phyloP scores from a whole-genome alignment of 441 rosid genomes.

The Jatropha podagrica region DNA sequence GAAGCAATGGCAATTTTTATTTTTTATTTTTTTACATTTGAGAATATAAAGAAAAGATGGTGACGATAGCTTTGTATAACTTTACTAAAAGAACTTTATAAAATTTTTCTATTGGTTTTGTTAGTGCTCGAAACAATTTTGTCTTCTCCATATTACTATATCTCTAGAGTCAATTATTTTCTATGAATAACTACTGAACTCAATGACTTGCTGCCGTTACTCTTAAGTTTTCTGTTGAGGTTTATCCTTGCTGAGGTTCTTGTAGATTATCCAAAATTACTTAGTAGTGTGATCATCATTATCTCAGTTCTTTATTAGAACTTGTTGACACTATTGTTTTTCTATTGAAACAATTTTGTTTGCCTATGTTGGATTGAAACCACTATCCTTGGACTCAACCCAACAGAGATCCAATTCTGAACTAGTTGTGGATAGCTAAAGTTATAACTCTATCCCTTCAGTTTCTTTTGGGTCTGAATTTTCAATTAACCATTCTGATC shows the following conservation, averaged over 20 bases:
- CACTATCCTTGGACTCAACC: background rate
- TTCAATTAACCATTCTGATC: background rate
- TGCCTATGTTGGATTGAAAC: background rate
- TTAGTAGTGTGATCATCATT: background rate
- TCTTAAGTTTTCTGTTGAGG: too few species aligned
- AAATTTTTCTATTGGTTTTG: too few species aligned
- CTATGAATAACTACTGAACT: too few species aligned
- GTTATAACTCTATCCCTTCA: background rate
- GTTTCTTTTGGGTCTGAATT: background rate
- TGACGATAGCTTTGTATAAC: too few species aligned
- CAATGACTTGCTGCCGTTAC: too few species aligned
- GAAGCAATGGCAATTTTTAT: background rate
- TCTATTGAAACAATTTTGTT: conserved; percentile 3
- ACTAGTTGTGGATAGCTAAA: background rate
- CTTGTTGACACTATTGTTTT: background rate
- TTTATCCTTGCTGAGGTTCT: background rate
- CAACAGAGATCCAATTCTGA: background rate
- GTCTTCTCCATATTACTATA: too few species aligned
- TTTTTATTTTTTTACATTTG: background rate
- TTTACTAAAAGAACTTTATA: too few species aligned
- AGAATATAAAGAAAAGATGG: background rate
- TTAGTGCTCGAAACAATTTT: too few species aligned
- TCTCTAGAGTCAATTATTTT: too few species aligned
- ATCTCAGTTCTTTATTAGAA: background rate
- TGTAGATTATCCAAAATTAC: background rate